Conservation (phyloP, 257 asterid species). For the Solanum arcanum region DNA sequence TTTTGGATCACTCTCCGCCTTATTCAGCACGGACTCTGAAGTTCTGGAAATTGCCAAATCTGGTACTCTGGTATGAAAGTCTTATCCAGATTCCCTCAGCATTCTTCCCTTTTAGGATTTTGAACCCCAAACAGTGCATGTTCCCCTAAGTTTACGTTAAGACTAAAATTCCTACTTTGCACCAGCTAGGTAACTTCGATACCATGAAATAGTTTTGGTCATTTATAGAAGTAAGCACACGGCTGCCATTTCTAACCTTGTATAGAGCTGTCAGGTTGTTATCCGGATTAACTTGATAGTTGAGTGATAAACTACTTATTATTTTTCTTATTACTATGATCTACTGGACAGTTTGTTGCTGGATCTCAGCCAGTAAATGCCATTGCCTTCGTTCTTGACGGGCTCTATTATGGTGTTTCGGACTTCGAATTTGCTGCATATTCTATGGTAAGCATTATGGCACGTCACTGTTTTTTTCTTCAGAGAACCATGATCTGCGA, state of each 20-base stretch:
- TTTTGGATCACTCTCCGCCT: conserved; percentile 55
- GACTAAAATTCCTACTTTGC: not conserved
- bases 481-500: not conserved
- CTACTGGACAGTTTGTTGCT: conserved; percentile 58
- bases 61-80: conserved; percentile 72
- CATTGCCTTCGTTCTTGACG: conserved; percentile 88
- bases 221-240: not conserved
- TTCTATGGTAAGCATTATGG: conserved; percentile 54
- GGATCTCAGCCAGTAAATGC: conserved; percentile 95
- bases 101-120: not conserved
- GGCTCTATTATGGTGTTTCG: conserved; percentile 94
- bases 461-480: not conserved
- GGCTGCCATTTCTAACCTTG: not conserved
- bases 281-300: not conserved
- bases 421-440: conserved; percentile 90
- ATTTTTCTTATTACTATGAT: not conserved
- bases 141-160: not conserved
- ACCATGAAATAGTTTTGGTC: not conserved
- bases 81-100: not conserved
- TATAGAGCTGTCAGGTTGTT: not conserved
- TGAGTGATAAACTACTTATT: not conserved
- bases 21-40: conserved; percentile 69
- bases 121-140: not conserved
- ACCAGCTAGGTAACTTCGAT: not conserved
- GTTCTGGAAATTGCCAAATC: conserved; percentile 64